These are phyloP conservation scores for Zarea fungicola DNA, from an alignment of 2,329 filamentous ascomycete genomes.

Conservation along the genomic window DNA sequence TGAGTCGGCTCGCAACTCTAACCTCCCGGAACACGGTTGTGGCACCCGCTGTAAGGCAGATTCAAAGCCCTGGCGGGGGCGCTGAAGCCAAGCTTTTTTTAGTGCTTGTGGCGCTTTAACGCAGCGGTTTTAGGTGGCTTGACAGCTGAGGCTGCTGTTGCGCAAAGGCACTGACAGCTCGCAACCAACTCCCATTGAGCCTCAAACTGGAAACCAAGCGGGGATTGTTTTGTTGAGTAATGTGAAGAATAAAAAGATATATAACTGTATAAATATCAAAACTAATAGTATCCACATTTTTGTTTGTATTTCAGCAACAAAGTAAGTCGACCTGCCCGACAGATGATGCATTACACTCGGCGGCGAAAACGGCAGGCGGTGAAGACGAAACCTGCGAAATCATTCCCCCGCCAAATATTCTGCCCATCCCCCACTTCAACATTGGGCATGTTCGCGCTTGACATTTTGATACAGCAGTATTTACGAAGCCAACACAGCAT, in stretches of 20 bases:
- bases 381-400: not conserved
- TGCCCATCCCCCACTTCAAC: constrained; percentile 23
- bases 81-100: constrained; percentile 1
- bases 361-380: constrained; percentile 16
- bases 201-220: too few relatives aligned
- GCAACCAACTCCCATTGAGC: too few relatives aligned
- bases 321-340: too few relatives aligned
- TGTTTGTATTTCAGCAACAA: too few relatives aligned
- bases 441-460: not conserved
- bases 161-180: too few relatives aligned
- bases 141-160: not conserved
- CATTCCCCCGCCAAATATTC: constrained; percentile 18
- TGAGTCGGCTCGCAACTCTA: too few relatives aligned
- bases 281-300: too few relatives aligned
- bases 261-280: too few relatives aligned
- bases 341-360: too few relatives aligned
- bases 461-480: constrained; percentile 6
- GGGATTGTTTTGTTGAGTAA: too few relatives aligned
- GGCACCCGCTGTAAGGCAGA: constrained; percentile 7
- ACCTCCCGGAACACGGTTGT: too few relatives aligned
- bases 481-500: not conserved
- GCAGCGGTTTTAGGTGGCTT: not conserved
- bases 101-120: constrained; percentile 1
- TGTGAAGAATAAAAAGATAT: too few relatives aligned
- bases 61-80: not conserved